Evolutionary conservation across 1,284 basidiomycete genomes (phyloP), one percentile per base, ranked within the genome.

Genomic region (Apiotrichum siamense): DNA sequence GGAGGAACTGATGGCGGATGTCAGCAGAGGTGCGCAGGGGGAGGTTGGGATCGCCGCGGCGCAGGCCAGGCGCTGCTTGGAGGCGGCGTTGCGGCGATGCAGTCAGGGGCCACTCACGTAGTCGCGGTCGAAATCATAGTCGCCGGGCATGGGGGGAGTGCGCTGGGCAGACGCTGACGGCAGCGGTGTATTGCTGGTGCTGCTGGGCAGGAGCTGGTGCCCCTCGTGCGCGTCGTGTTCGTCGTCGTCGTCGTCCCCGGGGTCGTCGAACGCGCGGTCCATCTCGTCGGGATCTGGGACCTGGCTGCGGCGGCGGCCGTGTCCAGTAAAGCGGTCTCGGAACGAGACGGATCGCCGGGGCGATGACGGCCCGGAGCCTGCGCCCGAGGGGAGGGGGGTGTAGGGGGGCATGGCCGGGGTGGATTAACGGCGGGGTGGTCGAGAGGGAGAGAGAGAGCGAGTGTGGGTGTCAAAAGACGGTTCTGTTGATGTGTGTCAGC

Each of bases 111-210:
- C 23, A 65, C 75, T 62, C 54, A 75, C 88, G 54, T 83, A 86
- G 62, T 87, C 85, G 25, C 86, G 78, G 68, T 89, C 87, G 72
- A 90, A 91, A 71, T 91, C 87, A 69, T 92, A 91, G 5, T 80
- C 75, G 7, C 76, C 75, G 3, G 75, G 73, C 42, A 72, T 66
- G 10, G 59, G 41, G 17, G 55, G 51, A n/a, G 29, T 20, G 23
- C 41, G 37, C 26, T 43, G 44, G 7, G 26, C 31, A 4, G 32
- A 36, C 23, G 20, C 12, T 4, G 44, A 35, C 6, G 44, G 40
- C n/a, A n/a, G n/a, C 15, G 25, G 42, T 11, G 31, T 37, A 12
- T 35, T 26, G 17, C 13, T 20, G 10, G 31, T 36, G 26, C 18
- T 23, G 51, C 40, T 23, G 21, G 32, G 39, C 33, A 42, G 50